Percentiles rank a stretch among this genome's conserved stretches.
Evolutionary conservation across 352 stramenopile genomes (phyloP).

Genomic region (Phytopythium sindhum): DNA sequence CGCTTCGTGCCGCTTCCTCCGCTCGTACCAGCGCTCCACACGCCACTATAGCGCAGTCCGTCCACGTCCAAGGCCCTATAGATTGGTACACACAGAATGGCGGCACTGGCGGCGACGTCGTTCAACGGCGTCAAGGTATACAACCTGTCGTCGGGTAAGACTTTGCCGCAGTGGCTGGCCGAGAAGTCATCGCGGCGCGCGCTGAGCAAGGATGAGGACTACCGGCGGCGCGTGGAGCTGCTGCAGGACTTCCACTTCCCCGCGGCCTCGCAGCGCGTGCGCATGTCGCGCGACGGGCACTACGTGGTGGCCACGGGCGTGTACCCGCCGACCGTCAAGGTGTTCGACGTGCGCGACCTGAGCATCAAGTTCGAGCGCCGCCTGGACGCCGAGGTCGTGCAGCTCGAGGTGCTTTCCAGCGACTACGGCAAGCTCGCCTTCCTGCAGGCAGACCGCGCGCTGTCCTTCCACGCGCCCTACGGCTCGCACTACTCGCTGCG

Average conservation of each 20-base stretch:
- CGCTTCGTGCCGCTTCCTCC: background rate
- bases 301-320: constrained; percentile 96
- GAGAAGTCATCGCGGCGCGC: constrained; percentile 68
- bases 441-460: constrained; percentile 93
- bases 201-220: constrained; percentile 51
- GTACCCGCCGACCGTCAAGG: constrained; percentile 97
- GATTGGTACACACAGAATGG: constrained; percentile 37
- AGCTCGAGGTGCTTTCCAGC: constrained; percentile 92
- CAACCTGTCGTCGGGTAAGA: constrained; percentile 93
- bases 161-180: constrained; percentile 93
- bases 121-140: constrained; percentile 95
- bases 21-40: too few species aligned
- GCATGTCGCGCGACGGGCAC: constrained; percentile 93
- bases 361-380: constrained; percentile 99
- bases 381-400: constrained; percentile 95
- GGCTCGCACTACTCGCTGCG: constrained; percentile 94
- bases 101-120: constrained; percentile 75
- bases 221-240: constrained; percentile 94
- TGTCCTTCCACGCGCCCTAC: constrained; percentile 98
- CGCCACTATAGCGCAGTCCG: too few species aligned
- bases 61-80: too few species aligned
- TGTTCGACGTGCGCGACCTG: constrained; percentile 93
- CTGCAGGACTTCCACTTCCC: constrained; percentile 99
- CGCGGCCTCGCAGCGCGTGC: constrained; percentile 90
- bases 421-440: constrained; percentile 99